Evolutionary conservation across 805 yeast genomes (phyloP), one percentile per base, ranked within the genome.

Genomic region (Candida patagonica): DNA sequence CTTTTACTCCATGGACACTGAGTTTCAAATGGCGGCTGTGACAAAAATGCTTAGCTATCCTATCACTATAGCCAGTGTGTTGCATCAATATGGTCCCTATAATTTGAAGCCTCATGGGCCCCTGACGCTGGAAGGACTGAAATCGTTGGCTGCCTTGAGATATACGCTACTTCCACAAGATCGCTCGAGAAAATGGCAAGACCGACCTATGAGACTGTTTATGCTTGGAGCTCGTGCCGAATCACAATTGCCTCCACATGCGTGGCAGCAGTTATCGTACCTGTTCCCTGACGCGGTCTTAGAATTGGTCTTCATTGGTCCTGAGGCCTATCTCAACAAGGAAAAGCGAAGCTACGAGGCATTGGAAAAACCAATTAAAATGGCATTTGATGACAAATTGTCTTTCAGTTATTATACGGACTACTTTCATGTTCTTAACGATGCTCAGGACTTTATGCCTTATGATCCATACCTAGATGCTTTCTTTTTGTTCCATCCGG

Each of bases 31-130:
- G 56, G 97, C 97, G 1, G 94, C 94, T 3, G 88, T 87, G 25
- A 86, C 97, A 15, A 92, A 92, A 59, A 83, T 89, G 74, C 72
- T 92, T 56, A 83, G 94, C 40, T 92, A 86, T 61, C 98, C 98
- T 32, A 63, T 85, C 44, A 87, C 98, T 3, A 80, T 92, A 33
- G 95, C 85, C 6, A 74, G 94, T 1, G 61, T 86, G 6, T 60
- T 92, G 51, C 92, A 89, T 60, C 81, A 80, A 57, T 81, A 69
- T 59, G 82, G 95, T 0, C 96, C 97, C 2, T 88, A 88, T 60
- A 67, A 73, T 21, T 63, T 82, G 49, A 71, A 74, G 55, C 95
- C 95, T 30, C 79, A 78, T 54, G 95, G 96, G 4, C 89, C 96
- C 2, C 60, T 89, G 39, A 80, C 94, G 2, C 60, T 88, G 39